Conservation (phyloP, 345 rosid species). For the Turritis glabra region DNA sequence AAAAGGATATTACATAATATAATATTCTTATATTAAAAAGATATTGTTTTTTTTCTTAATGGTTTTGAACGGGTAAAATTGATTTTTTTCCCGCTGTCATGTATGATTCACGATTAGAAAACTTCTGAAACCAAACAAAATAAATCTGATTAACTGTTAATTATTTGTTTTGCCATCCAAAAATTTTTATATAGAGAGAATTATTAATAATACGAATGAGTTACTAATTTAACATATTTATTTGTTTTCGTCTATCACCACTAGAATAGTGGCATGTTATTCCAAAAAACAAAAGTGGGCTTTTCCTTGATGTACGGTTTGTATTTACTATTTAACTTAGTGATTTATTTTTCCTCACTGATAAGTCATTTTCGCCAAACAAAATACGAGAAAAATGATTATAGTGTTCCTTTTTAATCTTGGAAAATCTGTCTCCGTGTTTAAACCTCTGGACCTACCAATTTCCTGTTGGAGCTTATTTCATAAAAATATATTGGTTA, state of each 20-base stretch:
- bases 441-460: constrained; percentile 26
- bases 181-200: too few relatives aligned
- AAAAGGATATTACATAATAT: too few relatives aligned
- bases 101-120: too few relatives aligned
- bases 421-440: constrained; percentile 4
- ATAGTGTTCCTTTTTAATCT: neutral
- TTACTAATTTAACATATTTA: neutral
- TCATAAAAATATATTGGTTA: neutral
- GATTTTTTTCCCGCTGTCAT: too few relatives aligned
- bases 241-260: neutral
- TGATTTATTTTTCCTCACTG: constrained; percentile 31
- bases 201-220: neutral
- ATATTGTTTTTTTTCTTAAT: too few relatives aligned
- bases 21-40: too few relatives aligned
- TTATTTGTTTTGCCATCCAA: too few relatives aligned
- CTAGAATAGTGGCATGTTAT: constrained; percentile 18
- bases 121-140: too few relatives aligned
- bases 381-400: constrained; percentile 31
- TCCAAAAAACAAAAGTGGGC: constrained; percentile 28
- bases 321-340: constrained; percentile 19
- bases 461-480: constrained; percentile 2
- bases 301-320: constrained; percentile 27
- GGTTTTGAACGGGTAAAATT: too few relatives aligned
- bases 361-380: constrained; percentile 38
- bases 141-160: too few relatives aligned